A percentile compares a stretch with the other conserved stretches of the same genome.
Evolutionary conservation across 352 stramenopile genomes (phyloP).

Genomic region (Paralagenidium karlingii): DNA sequence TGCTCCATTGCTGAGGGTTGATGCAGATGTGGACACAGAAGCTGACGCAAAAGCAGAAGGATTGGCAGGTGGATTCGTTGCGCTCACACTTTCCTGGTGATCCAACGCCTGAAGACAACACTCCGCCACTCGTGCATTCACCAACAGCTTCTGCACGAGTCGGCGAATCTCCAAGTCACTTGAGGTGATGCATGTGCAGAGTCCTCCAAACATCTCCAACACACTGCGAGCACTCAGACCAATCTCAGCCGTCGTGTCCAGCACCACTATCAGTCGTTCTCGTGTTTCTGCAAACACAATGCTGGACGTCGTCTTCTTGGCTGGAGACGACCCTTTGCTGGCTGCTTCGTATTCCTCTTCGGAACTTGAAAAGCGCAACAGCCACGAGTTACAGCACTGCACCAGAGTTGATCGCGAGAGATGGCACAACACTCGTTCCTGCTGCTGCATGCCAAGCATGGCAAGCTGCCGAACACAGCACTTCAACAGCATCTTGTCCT

Average conservation of each 20-base stretch:
- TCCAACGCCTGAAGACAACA: slow-evolving; percentile 35
- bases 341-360: neutral
- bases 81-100: too few relatives aligned
- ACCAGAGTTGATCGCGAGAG: slow-evolving; percentile 44
- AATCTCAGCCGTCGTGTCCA: slow-evolving; percentile 39
- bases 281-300: slow-evolving; percentile 17
- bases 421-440: slow-evolving; percentile 26
- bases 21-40: too few relatives aligned
- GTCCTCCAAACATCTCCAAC: slow-evolving; percentile 56
- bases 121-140: slow-evolving; percentile 32
- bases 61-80: too few relatives aligned
- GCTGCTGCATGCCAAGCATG: slow-evolving; percentile 52
- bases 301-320: neutral
- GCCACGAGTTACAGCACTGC: slow-evolving; percentile 34
- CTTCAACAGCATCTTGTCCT: slow-evolving; percentile 48
- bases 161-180: slow-evolving; percentile 40
- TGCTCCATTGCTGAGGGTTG: too few relatives aligned
- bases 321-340: neutral
- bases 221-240: slow-evolving; percentile 36
- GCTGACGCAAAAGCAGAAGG: too few relatives aligned
- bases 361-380: slow-evolving; percentile 16
- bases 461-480: slow-evolving; percentile 68
- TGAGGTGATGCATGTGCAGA: slow-evolving; percentile 73
- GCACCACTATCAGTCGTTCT: slow-evolving; percentile 55
- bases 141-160: slow-evolving; percentile 54